Evolutionary conservation across 352 stramenopile genomes (phyloP).

Genomic region (Phytophthora multivora): DNA sequence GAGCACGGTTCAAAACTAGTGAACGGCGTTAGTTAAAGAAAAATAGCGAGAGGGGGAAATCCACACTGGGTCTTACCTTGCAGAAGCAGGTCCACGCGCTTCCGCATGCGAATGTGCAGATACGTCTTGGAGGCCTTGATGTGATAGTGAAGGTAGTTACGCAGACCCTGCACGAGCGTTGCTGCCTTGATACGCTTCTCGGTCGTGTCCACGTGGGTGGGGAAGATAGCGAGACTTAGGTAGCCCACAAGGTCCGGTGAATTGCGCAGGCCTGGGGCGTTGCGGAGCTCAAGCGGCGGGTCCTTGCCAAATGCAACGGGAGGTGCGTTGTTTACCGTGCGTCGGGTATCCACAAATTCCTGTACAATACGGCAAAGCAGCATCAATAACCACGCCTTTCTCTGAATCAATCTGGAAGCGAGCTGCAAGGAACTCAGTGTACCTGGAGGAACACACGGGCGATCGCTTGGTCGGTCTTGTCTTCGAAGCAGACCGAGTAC

Average conservation of each 20-base stretch:
- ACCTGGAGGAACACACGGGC: constrained; percentile 91
- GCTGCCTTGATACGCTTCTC: constrained; percentile 90
- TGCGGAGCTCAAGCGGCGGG: constrained; percentile 85
- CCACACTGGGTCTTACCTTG: constrained; percentile 56
- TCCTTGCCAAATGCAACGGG: constrained; percentile 91
- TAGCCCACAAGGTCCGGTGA: constrained; percentile 88
- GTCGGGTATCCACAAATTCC: constrained; percentile 93
- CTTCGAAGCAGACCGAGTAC: constrained; percentile 93
- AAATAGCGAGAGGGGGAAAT: too few species aligned
- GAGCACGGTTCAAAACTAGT: constrained; percentile 91
- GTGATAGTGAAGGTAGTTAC: constrained; percentile 96
- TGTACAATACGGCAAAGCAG: constrained; percentile 24
- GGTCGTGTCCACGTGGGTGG: constrained; percentile 86
- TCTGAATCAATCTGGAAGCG: not conserved
- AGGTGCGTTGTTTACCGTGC: constrained; percentile 94
- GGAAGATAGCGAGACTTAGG: constrained; percentile 89
- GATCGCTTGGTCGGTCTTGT: constrained; percentile 92
- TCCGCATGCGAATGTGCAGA: constrained; percentile 95
- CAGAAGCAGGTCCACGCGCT: constrained; percentile 91
- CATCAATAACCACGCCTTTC: not conserved
- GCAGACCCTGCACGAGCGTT: constrained; percentile 87
- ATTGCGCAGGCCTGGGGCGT: constrained; percentile 62
- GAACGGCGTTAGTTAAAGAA: not conserved
- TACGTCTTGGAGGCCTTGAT: constrained; percentile 97
- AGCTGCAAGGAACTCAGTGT: not conserved